phyloP scores from a whole-genome alignment of 1,139 yeast species.

The Scheffersomyces quercinus region DNA sequence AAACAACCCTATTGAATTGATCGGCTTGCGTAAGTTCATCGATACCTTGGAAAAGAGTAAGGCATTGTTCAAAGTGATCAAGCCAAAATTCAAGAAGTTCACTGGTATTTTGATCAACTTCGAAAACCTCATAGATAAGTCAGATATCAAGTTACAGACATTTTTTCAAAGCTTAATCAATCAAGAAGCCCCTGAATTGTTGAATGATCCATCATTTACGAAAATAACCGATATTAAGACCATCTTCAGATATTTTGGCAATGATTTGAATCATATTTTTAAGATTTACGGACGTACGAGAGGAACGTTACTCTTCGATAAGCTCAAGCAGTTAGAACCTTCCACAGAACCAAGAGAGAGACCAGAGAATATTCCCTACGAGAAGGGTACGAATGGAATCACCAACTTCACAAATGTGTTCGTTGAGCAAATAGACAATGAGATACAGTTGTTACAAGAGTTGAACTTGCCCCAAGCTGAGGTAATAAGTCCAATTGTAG shows the following conservation, averaged over 20 bases:
- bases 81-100: conserved; percentile 42
- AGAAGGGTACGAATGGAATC: conserved; percentile 64
- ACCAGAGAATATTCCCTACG: conserved; percentile 48
- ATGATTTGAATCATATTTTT: conserved; percentile 34
- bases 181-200: conserved; percentile 9
- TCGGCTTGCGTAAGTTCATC: conserved; percentile 41
- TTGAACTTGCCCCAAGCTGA: conserved; percentile 14
- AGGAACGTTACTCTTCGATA: conserved; percentile 44
- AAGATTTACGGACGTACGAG: conserved; percentile 48
- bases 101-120: conserved; percentile 51
- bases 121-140: conserved; percentile 45
- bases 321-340: conserved; percentile 32
- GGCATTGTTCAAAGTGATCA: conserved; percentile 35
- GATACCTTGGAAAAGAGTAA: conserved; percentile 37
- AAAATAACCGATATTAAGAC: conserved; percentile 23
- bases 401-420: conserved; percentile 55
- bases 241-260: conserved; percentile 48
- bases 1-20: conserved; percentile 36
- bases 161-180: conserved; percentile 27
- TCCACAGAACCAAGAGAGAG: conserved; percentile 41
- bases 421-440: conserved; percentile 49
- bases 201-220: conserved; percentile 9
- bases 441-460: conserved; percentile 35
- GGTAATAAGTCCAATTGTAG: conserved; percentile 23
- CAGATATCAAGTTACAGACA: conserved; percentile 43